Evolutionary conservation across 371 early-diverging fungal genomes (phyloP).

Genomic region (Haplosporangium sp.): DNA sequence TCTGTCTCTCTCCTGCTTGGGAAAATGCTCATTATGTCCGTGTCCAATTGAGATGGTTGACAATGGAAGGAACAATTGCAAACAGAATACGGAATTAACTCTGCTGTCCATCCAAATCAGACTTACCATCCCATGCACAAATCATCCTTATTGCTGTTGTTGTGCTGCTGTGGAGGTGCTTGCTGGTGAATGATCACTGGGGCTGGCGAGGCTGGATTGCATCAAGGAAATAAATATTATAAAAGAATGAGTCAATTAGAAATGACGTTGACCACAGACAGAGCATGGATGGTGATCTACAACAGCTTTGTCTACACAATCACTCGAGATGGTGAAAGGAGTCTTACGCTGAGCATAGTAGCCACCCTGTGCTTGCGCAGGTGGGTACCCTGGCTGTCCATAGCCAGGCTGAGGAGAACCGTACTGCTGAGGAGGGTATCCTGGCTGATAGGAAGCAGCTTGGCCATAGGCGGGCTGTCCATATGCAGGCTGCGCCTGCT

Average conservation of each 20-base stretch:
- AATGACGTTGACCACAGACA: neutral
- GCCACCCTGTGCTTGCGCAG: slow-evolving; percentile 15
- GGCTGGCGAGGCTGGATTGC: slow-evolving; percentile 18
- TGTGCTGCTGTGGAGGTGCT: slow-evolving; percentile 23
- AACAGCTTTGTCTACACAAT: neutral
- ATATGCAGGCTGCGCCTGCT: slow-evolving; percentile 45
- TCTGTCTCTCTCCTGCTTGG: neutral
- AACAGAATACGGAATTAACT: neutral
- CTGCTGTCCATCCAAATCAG: neutral
- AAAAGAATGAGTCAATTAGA: neutral
- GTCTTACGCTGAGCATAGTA: slow-evolving; percentile 39
- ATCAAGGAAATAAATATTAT: neutral
- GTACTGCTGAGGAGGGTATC: slow-evolving; percentile 23
- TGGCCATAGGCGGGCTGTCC: slow-evolving; percentile 49
- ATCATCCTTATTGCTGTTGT: slow-evolving; percentile 27
- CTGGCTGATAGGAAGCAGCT: slow-evolving; percentile 39
- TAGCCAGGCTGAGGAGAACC: slow-evolving; percentile 12
- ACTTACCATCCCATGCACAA: slow-evolving; percentile 46
- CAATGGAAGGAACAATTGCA: neutral
- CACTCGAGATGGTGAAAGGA: neutral
- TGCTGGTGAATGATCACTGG: slow-evolving; percentile 39
- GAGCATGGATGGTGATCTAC: neutral
- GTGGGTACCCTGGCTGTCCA: slow-evolving; percentile 35
- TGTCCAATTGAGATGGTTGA: neutral
- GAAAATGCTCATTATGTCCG: neutral